A percentile compares a stretch with the other conserved stretches of the same genome.
Evolutionary conservation across 192 early-diverging fungal genomes (phyloP).

Genomic region (Podila clonocystis): DNA sequence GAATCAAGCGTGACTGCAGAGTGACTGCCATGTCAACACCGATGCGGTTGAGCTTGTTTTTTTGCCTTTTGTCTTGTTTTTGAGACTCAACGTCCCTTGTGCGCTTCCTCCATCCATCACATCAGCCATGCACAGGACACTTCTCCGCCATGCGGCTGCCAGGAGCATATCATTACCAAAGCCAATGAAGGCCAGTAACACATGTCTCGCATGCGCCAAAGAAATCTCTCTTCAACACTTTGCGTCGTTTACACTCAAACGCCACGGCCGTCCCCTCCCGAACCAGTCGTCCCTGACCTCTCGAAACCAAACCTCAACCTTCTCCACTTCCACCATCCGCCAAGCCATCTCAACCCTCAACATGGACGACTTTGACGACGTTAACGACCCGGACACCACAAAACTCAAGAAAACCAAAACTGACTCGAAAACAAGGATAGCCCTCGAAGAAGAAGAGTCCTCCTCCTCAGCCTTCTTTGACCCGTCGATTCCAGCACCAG

Average conservation of each 20-base stretch:
- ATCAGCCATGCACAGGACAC: neutral
- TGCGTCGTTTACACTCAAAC: neutral
- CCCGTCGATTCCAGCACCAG: slow-evolving; percentile 14
- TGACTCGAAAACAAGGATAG: neutral
- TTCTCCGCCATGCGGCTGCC: neutral
- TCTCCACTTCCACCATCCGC: slow-evolving; percentile 18
- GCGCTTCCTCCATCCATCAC: neutral
- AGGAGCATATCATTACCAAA: neutral
- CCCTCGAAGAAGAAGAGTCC: neutral
- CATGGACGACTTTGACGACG: slow-evolving; percentile 13
- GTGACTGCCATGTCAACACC: too few relatives aligned
- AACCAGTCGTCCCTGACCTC: neutral
- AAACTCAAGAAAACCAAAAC: neutral
- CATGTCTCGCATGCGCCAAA: neutral
- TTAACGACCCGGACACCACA: neutral
- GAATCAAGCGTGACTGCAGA: too few relatives aligned
- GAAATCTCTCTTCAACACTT: neutral
- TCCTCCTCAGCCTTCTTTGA: slow-evolving; percentile 8
- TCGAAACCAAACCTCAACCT: neutral
- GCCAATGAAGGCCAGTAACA: neutral
- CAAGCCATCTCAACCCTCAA: slow-evolving; percentile 7
- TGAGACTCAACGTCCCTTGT: neutral
- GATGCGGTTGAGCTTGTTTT: neutral
- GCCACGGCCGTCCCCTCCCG: neutral
- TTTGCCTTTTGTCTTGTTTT: neutral